Evolutionary conservation across 148 eudicot species (phyloP), one percentile per base, ranked within the genome.

Genomic region (Silene conica): DNA sequence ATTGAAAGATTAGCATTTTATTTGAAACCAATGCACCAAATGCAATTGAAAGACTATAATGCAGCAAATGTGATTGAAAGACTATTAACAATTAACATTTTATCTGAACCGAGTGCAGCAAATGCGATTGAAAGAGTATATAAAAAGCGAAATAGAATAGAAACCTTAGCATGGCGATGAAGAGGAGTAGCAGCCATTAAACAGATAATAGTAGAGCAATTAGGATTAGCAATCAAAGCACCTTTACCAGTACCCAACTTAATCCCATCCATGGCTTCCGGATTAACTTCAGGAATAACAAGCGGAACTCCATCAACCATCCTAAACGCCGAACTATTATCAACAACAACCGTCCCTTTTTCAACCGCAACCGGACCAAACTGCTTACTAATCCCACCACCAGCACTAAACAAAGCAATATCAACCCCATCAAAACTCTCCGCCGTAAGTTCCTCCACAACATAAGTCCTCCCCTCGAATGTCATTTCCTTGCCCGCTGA

Each of bases 171-270:
- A n/a, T 75, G 87, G 12, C 92, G 89, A 81, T 95, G 99, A 69
- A 95, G 89, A 52, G 99, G 99, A 16, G 99, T 92, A 71, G 91
- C 96, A 69, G 99, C 99, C 99, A 95, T 95, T 77, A 95, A 85
- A 73, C 99, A 95, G 26, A 95, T 95, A 73, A 95, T 95, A 41
- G 99, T 95, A 7, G 97, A 92, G 46, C 99, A 95, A 85, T 95
- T 95, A 1, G 99, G 99, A 59, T 95, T 95, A 0, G 99, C 99
- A 80, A 95, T 92, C 48, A 95, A 77, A 9, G 86, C 94, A 3
- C 99, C 99, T 56, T 87, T 93, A 65, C 93, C 87, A 19, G 26
- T 69, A 41, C 88, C 87, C 23, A 92, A 18, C 84, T 80, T 92
- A 61, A 95, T 85, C 22, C 78, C 78, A 12, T 22, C 38, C 97